Base-by-base conservation (phyloP, 257 asterid species). In the Gentiana dahurica region DNA sequence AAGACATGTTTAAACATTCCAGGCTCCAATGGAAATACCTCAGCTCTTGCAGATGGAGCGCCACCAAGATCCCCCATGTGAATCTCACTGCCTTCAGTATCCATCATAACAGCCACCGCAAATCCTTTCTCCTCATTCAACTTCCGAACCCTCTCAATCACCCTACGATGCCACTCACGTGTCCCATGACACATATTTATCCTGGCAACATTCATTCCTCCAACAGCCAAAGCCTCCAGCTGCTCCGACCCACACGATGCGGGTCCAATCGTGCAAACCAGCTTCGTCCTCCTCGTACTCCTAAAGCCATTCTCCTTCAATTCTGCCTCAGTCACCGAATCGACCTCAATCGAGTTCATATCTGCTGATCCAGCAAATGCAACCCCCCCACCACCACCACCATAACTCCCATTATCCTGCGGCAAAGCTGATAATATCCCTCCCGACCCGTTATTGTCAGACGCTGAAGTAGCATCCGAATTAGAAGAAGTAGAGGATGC, bases 21-120 rank as follows among this genome's bases (percentile, higher is more conserved):
- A 5, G 46, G 2, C 9, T 2, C 9, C 6, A 4, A 7, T 41
- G 11, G 9, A 41, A 41, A 61, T 82, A 87, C 98, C 95, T 85
- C 95, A 38, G 97, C 94, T 80, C 88, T 92, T 36, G 75, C 91
- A 3, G 99, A 89, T 0, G 95, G 62, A 68, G 89, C 79, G 10
- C 99, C 99, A 35, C 95, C 99, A 48, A 92, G 94, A 71, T 92
- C 99, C 37, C 95, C 99, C 97, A 88, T 89, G 73, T 89, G 99
- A 68, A 92, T 88, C 83, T 92, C 99, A 72, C 97, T 86, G 38
- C 97, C 99, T 77, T 92, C 99, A 51, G 99, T 92, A 68, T 92
- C 99, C 97, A 92, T 92, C 99, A 92, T 92, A 68, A 92, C 80
- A 4, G 99, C 99, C 41, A 92, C 95, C 2, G 99, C 99, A 59